Conservation (phyloP, 2,329 filamentous ascomycete genomes). For the Microdochium bolleyi region DNA sequence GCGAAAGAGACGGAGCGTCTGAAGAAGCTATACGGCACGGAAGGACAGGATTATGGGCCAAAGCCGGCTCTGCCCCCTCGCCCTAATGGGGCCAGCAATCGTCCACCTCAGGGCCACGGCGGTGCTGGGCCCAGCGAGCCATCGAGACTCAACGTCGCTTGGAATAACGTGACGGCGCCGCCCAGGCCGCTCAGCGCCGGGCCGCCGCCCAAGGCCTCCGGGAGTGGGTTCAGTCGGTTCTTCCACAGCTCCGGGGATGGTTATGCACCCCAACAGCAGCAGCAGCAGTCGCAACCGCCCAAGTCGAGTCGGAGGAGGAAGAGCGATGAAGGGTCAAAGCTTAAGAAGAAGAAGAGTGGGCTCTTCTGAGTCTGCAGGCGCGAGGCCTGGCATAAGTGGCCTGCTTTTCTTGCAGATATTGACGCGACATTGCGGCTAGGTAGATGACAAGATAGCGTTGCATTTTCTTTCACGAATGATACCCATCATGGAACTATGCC, state of each 20-base stretch:
- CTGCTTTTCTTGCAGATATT: neutral
- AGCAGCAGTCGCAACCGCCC: slow-evolving; percentile 28
- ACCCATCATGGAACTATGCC: neutral
- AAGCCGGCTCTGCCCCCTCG: slow-evolving; percentile 24
- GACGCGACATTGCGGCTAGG: neutral
- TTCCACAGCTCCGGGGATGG: slow-evolving; percentile 15
- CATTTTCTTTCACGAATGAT: neutral
- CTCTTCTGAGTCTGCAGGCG: slow-evolving; percentile 25
- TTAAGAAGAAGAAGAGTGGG: slow-evolving; percentile 39
- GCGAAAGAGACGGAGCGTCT: slow-evolving; percentile 81
- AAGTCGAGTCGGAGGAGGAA: slow-evolving; percentile 26
- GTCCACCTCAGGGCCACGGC: slow-evolving; percentile 10
- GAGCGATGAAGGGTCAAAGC: slow-evolving; percentile 28
- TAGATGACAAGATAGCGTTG: neutral
- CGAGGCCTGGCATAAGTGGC: neutral
- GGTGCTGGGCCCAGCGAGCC: slow-evolving; percentile 12
- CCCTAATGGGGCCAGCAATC: slow-evolving; percentile 9
- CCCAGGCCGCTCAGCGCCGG: slow-evolving; percentile 41
- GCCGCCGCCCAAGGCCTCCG: slow-evolving; percentile 17
- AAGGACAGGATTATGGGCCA: slow-evolving; percentile 31
- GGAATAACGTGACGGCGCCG: slow-evolving; percentile 17
- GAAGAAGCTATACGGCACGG: slow-evolving; percentile 56
- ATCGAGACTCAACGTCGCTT: slow-evolving; percentile 7
- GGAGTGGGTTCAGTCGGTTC: slow-evolving; percentile 16
- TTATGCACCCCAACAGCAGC: slow-evolving; percentile 10